phyloP scores from a whole-genome alignment of 2,329 filamentous ascomycete species.

The Fusarium sp. region DNA sequence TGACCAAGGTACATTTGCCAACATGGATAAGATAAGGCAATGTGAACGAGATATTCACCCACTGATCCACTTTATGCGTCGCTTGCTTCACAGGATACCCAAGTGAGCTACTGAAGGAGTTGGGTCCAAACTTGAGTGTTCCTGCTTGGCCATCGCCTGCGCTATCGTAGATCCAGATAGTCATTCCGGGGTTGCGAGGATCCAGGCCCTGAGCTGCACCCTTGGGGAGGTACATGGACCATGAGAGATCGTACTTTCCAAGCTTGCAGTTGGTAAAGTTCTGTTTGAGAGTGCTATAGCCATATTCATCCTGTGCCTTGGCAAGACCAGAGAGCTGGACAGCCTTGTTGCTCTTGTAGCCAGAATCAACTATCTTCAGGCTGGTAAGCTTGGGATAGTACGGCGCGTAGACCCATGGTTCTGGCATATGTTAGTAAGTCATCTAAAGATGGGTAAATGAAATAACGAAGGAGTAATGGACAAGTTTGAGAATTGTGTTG shows the following conservation, averaged over 20 bases:
- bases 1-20: neutral
- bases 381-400: neutral
- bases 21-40: neutral
- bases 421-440: neutral
- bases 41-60: neutral
- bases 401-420: neutral
- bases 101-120: neutral
- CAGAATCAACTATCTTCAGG: neutral
- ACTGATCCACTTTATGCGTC: neutral
- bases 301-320: neutral
- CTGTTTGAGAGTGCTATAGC: neutral
- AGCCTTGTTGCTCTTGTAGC: neutral
- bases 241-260: neutral
- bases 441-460: rapidly evolving
- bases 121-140: neutral
- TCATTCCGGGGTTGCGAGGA: neutral
- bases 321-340: neutral
- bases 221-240: neutral
- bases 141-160: neutral
- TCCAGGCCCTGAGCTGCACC: neutral
- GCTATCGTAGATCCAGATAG: neutral
- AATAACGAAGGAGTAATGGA: rapidly evolving
- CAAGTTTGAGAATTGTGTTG: rapidly evolving
- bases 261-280: neutral
- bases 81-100: neutral